phyloP scores from a whole-genome alignment of 768 basidiomycete species.

The Cystobasidium ongulense region DNA sequence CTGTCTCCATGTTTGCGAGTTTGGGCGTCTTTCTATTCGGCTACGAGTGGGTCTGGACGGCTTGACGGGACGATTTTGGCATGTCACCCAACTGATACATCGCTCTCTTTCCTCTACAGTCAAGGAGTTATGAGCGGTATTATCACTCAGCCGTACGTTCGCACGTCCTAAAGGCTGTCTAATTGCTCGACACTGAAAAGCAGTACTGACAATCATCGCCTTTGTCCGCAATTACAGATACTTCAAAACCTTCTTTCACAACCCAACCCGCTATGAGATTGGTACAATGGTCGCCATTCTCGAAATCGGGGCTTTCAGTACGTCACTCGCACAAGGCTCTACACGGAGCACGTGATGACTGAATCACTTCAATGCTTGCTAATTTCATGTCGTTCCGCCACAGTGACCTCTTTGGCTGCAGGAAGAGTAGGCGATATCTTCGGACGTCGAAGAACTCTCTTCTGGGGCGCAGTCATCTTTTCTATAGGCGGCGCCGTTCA shows the following conservation, averaged over 20 bases:
- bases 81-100: neutral
- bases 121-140: slow-evolving; percentile 54
- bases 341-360: too few species aligned
- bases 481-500: slow-evolving; percentile 74
- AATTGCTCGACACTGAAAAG: too few species aligned
- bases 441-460: slow-evolving; percentile 74
- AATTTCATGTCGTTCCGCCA: neutral
- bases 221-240: slow-evolving; percentile 51
- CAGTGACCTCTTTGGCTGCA: slow-evolving; percentile 81
- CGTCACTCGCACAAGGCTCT: too few species aligned
- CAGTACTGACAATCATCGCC: too few species aligned
- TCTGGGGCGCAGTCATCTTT: slow-evolving; percentile 73
- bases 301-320: slow-evolving; percentile 79
- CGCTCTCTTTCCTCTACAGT: slow-evolving; percentile 5
- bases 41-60: neutral
- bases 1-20: slow-evolving; percentile 28
- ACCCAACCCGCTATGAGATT: slow-evolving; percentile 62
- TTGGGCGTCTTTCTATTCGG: slow-evolving; percentile 28
- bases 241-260: slow-evolving; percentile 71
- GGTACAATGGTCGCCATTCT: slow-evolving; percentile 91
- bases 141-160: slow-evolving; percentile 53
- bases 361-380: neutral
- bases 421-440: slow-evolving; percentile 79
- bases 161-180: slow-evolving; percentile 1
- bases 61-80: neutral